Base-by-base conservation (phyloP, 2,329 filamentous ascomycete species). In the Claviceps arundinis region DNA sequence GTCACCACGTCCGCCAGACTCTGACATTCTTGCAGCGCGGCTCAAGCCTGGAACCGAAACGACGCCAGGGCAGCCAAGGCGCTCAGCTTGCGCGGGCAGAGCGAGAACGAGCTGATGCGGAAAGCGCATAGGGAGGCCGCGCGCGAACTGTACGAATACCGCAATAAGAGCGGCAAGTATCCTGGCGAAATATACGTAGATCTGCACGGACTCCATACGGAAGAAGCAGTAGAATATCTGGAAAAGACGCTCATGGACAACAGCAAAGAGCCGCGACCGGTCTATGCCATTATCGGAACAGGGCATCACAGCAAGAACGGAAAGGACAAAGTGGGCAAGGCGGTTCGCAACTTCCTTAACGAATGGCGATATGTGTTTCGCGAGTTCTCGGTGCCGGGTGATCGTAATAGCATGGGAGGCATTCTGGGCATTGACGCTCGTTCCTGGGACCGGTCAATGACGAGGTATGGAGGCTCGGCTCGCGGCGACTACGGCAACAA, bases 231-330 rank as follows among this genome's bases (percentile, higher is more conserved):
- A 42, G 87, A 93, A 58, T 97, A 97, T 61, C 78, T 98, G 4
- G 89, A 93, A 67, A 84, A 85, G 57, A 86, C 94, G 41, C 81
- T 98, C 22, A 74, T 90, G 56, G 88, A 94, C 62, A 93, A 96
- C 62, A 78, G 76, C 58, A 76, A 81, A 58, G 82, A 86, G 59
- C 77, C 76, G 38, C 78, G 82, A 22, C 87, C 91, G 2, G 79
- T 98, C 43, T 98, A 97, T 65, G 90, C 90, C 58, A 97, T 98
- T 65, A 96, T 90, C 1, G 93, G 93, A 45, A 97, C 91, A 1
- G 93, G 91, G 3, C 90, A 97, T 63, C 93, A 98, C 70, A 95
- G 88, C 66, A 97, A 97, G 74, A 96, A 96, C 64, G 91, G 93
- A 61, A 97, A 97, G 68, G 93, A 98, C 69, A 98, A 98, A 70